Evolutionary conservation across 495 filamentous ascomycete species (phyloP), one percentile per base, ranked within the genome.

Genomic region (Podospora pseudoanserina): DNA sequence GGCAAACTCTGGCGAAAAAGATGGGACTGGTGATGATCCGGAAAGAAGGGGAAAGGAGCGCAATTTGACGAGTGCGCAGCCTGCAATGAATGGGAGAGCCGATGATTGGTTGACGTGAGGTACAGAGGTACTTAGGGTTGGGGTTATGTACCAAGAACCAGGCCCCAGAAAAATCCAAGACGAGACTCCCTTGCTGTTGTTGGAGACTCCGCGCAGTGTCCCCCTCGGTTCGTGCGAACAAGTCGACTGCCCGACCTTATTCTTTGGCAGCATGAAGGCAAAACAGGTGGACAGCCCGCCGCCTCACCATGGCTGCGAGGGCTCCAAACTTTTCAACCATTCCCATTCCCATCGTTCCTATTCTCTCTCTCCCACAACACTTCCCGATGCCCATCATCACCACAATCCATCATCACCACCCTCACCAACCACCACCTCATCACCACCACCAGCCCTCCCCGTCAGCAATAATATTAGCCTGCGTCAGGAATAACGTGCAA

Each of bases 221-320:
- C 71, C 70, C 70, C 72, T 76, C 74, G 70, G 72, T 74, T 74
- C 74, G 70, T 74, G 72, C 74, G 72, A 76, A 76, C 72, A 76
- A 73, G 72, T 76, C 72, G 65, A 76, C 74, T 68, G 74, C 71
- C 75, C 72, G 73, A 77, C 75, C 70, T 74, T 71, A 71, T 70
- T 74, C 75, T 76, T 75, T 76, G 70, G 68, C 75, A 77, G 73
- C 75, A 77, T 77, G 75, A 77, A 77, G 75, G 73, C 75, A 77
- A 77, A 77, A 77, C 75, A 77, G 74, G 73, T 76, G 73, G 72
- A 74, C 69, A 65, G 72, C 75, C 73, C 71, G 72, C 73, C 73
- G 71, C 75, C 74, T 74, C 73, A 68, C 67, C 66, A 74, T 72
- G 75, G 73, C 73, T 76, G 73, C 73, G 74, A 75, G 67, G 75